Evolutionary conservation across 2,329 filamentous ascomycete genomes (phyloP), one percentile per base, ranked within the genome.

Genomic region (Exophiala aquamarina): DNA sequence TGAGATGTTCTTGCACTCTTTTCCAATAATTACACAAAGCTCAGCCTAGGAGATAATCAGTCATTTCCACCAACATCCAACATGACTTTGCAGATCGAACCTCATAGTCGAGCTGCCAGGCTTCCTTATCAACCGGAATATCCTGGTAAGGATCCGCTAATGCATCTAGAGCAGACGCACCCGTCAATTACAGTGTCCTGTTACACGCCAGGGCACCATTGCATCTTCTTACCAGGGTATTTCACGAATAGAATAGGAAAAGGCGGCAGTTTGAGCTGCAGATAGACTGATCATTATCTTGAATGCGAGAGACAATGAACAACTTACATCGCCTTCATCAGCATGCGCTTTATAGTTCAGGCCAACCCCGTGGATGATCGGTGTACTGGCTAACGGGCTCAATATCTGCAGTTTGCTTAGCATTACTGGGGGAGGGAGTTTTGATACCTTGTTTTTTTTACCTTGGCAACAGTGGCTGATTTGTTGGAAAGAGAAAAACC

Each of bases 1-100:
- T 1, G 66, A 50, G 0, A 81, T 70, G 44, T 81, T 65, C 48
- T 77, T 78, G 18, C 73, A 76, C 11, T 73, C 69, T 33, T 71
- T 72, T 1, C 72, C 73, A 15, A 81, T 74, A 1, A 82, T 69
- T n/a, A 83, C 68, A 42, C 65, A 29, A 13, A 47, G 15, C 18
- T 47, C 44, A 17, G 14, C 44, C 0, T 65, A 18, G 39, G 14
- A 37, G n/a, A 8, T 9, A 7, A 19, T 18, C 23, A 18, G 19
- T 37, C 35, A 19, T 15, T 42, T n/a, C 13, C 15, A 10, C 18
- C 15, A n/a, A 18, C 19, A 29, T 4, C 29, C n/a, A n/a, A n/a
- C 8, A 29, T 29, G 5, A 14, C 14, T 15, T 14, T 37, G 10
- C 6, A 6, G 35, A 9, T 37, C 35, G n/a, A n/a, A 37, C 35